Percentiles rank a stretch among this genome's conserved stretches.
phyloP scores from a whole-genome alignment of 169 alveolate species.

The Theileria parva region DNA sequence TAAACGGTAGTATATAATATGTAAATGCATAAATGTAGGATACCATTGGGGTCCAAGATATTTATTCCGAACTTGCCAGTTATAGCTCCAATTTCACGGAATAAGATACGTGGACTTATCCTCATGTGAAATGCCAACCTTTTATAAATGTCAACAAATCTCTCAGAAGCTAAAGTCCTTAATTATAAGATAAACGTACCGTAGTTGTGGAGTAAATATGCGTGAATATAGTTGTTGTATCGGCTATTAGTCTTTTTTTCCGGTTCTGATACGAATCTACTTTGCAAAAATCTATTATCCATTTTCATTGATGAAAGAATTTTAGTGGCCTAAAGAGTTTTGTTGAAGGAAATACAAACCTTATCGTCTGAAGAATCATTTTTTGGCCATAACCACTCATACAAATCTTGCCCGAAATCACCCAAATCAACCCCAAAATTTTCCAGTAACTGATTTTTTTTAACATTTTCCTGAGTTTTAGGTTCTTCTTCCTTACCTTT shows the following conservation, averaged over 20 bases:
- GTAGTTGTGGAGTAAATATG: constrained; percentile 53
- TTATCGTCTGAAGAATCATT: neutral
- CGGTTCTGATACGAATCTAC: neutral
- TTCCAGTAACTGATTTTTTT: constrained; percentile 23
- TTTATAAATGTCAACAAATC: constrained; percentile 36
- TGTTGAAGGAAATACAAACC: constrained; percentile 7
- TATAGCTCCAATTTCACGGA: constrained; percentile 63
- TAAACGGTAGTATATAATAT: neutral
- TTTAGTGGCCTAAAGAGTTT: constrained; percentile 14
- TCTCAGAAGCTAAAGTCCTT: constrained; percentile 43
- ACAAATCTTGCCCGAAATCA: constrained; percentile 38
- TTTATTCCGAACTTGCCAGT: constrained; percentile 60
- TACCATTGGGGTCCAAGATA: constrained; percentile 59
- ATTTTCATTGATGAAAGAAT: neutral
- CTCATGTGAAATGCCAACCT: constrained; percentile 66
- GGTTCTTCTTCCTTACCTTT: neutral
- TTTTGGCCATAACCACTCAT: constrained; percentile 65
- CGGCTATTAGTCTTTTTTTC: neutral
- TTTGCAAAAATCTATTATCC: constrained; percentile 11
- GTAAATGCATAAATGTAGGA: neutral
- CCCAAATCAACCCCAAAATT: constrained; percentile 61
- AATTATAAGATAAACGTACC: constrained; percentile 17
- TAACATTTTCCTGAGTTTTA: neutral
- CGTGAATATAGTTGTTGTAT: constrained; percentile 30
- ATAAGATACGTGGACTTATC: constrained; percentile 46